Evolutionary conservation across 2,329 filamentous ascomycete species (phyloP).

Genomic region (Apiospora saccharicola): DNA sequence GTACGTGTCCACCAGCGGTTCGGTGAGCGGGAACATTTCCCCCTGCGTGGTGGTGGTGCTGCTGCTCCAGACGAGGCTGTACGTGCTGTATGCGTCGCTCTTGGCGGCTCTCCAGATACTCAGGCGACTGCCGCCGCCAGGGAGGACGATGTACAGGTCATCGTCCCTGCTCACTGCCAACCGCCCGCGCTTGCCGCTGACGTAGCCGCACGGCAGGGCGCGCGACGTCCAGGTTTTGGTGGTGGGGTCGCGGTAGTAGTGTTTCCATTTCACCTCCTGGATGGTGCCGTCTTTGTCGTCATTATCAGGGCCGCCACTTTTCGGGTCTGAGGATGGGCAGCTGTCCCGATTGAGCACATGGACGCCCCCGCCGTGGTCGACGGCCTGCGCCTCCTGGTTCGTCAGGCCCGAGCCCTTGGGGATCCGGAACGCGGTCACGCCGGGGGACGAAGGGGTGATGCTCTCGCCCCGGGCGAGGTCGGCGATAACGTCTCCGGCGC

Average conservation of each 20-base stretch:
- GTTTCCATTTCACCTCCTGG: conserved; percentile 44
- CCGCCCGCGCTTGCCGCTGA: conserved; percentile 46
- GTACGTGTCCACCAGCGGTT: conserved; percentile 49
- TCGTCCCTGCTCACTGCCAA: conserved; percentile 44
- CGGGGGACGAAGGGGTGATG: conserved; percentile 48
- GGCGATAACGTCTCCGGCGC: conserved; percentile 45
- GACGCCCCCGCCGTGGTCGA: conserved; percentile 53
- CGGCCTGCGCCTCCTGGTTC: conserved; percentile 59
- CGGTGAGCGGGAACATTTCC: conserved; percentile 41
- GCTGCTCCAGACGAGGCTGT: conserved; percentile 47
- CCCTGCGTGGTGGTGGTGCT: conserved; percentile 28
- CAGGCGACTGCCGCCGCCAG: conserved; percentile 39
- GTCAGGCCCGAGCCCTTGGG: conserved; percentile 54
- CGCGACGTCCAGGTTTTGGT: conserved; percentile 42
- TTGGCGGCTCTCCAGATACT: conserved; percentile 44
- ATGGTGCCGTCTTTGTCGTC: conserved; percentile 31
- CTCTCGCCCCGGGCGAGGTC: conserved; percentile 45
- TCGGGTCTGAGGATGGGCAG: background rate
- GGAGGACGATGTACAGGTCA: conserved; percentile 48
- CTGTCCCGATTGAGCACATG: conserved; percentile 58
- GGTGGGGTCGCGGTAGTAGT: conserved; percentile 46
- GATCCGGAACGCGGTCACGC: conserved; percentile 54
- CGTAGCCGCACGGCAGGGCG: conserved; percentile 41
- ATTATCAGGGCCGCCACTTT: conserved; percentile 4
- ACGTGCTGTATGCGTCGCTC: conserved; percentile 40